These are phyloP conservation scores for Filobasidium uniguttulatum DNA, from an alignment of 1,284 basidiomycete species.

Conservation along the genomic window DNA sequence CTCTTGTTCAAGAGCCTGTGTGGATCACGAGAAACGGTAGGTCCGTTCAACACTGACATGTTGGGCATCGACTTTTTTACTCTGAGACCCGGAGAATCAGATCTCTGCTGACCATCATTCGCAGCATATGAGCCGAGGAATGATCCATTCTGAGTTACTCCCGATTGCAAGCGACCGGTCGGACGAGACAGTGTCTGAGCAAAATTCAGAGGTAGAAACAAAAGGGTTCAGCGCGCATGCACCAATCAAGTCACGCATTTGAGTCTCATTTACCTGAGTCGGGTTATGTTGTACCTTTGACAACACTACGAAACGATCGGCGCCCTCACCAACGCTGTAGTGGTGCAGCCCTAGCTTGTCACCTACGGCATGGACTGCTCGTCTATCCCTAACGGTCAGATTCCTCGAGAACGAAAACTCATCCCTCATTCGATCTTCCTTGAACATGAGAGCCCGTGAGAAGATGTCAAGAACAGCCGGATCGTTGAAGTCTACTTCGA, in stretches of 20 bases:
- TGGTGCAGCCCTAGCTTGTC: constrained; percentile 92
- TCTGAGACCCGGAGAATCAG: constrained; percentile 44
- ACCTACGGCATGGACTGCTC: constrained; percentile 89
- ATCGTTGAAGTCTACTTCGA: constrained; percentile 77
- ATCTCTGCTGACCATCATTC: constrained; percentile 13
- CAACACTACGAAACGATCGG: constrained; percentile 84
- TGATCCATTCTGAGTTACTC: constrained; percentile 3
- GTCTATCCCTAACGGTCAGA: constrained; percentile 67
- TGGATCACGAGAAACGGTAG: constrained; percentile 53
- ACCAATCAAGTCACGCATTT: no score
- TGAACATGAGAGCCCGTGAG: constrained; percentile 90
- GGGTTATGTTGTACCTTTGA: constrained; percentile 45
- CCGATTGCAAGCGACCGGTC: neutral
- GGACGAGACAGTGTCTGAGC: constrained; percentile 5
- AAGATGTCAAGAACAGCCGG: constrained; percentile 92
- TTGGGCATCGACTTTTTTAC: constrained; percentile 90
- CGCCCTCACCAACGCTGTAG: constrained; percentile 82
- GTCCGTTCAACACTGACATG: constrained; percentile 39
- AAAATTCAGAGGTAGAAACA: no score
- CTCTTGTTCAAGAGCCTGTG: constrained; percentile 65
- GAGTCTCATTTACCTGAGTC: neutral
- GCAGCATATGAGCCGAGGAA: constrained; percentile 7
- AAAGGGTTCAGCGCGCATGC: no score
- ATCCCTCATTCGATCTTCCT: constrained; percentile 94
- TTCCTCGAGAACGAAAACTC: constrained; percentile 88